Conservation (phyloP, 2,329 filamentous ascomycete genomes). For the Aspergillus quadrilineatus region DNA sequence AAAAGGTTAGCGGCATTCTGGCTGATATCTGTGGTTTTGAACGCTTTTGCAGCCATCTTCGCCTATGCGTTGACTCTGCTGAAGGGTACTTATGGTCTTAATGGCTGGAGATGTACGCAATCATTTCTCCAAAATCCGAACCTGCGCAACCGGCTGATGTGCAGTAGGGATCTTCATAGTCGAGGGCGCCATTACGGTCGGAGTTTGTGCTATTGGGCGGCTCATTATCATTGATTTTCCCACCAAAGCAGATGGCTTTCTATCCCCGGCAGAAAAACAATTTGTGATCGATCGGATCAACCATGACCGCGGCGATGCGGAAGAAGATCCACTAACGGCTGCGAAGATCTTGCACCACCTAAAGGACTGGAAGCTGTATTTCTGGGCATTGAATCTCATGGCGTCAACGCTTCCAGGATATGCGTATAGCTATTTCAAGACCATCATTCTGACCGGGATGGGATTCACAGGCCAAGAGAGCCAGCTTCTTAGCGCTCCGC, state of each 20-base stretch:
- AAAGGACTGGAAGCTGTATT: slow-evolving; percentile 38
- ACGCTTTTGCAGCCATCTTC: slow-evolving; percentile 37
- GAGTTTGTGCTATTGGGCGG: slow-evolving; percentile 30
- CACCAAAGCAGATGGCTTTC: slow-evolving; percentile 27
- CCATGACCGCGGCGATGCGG: slow-evolving; percentile 36
- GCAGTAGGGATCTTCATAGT: slow-evolving; percentile 26
- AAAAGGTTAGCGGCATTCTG: slow-evolving; percentile 27
- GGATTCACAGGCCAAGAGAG: slow-evolving; percentile 34
- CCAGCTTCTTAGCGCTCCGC: slow-evolving; percentile 35
- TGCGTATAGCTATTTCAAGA: slow-evolving; percentile 39
- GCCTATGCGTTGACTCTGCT: slow-evolving; percentile 37
- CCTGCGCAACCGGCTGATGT: not conserved
- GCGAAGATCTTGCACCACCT: slow-evolving; percentile 28
- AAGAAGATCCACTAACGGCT: slow-evolving; percentile 26
- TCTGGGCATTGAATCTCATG: slow-evolving; percentile 37
- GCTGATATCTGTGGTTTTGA: slow-evolving; percentile 22
- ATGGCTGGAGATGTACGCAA: slow-evolving; percentile 28
- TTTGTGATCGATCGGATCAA: slow-evolving; percentile 40
- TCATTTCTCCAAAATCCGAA: not conserved
- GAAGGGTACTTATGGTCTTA: slow-evolving; percentile 28
- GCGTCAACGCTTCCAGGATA: slow-evolving; percentile 33
- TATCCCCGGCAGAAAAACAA: slow-evolving; percentile 23
- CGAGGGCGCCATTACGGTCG: slow-evolving; percentile 31
- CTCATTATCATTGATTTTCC: slow-evolving; percentile 46
- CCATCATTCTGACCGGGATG: slow-evolving; percentile 40